Percentiles rank a stretch among this genome's conserved stretches.
phyloP scores from a whole-genome alignment of 179 eudicot genomes.

The Corrigiola litoralis region DNA sequence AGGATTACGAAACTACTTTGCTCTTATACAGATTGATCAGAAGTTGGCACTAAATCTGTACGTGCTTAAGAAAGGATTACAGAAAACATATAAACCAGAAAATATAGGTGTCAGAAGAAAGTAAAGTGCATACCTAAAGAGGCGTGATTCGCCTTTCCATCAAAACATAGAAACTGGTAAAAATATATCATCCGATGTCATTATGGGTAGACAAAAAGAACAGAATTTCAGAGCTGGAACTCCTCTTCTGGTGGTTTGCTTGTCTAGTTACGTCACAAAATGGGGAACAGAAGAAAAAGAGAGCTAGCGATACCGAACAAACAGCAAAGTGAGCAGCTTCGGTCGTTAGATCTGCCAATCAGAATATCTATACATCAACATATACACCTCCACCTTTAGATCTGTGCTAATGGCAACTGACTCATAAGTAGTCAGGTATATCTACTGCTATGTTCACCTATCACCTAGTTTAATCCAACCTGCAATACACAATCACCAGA shows the following conservation, averaged over 20 bases:
- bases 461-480: background rate
- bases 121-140: slow-evolving; percentile 5
- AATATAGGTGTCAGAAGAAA: background rate
- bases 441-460: background rate
- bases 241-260: background rate
- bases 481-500: slow-evolving; percentile 1
- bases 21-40: too few relatives aligned
- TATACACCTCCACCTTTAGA: background rate
- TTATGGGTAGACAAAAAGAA: background rate
- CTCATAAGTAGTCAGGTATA: slow-evolving; percentile 3
- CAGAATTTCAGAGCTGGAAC: background rate
- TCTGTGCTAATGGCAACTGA: slow-evolving; percentile 5
- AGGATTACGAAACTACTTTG: background rate
- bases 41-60: background rate
- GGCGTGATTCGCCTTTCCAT: background rate
- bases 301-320: slow-evolving; percentile 1
- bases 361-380: slow-evolving; percentile 2
- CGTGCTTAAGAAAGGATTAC: background rate
- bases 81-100: background rate
- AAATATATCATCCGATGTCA: background rate
- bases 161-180: slow-evolving; percentile 8
- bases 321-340: background rate
- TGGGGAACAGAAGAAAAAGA: background rate
- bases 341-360: background rate
- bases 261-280: background rate